Evolutionary conservation across 495 filamentous ascomycete genomes (phyloP).

Genomic region (Penicillium turbatum): DNA sequence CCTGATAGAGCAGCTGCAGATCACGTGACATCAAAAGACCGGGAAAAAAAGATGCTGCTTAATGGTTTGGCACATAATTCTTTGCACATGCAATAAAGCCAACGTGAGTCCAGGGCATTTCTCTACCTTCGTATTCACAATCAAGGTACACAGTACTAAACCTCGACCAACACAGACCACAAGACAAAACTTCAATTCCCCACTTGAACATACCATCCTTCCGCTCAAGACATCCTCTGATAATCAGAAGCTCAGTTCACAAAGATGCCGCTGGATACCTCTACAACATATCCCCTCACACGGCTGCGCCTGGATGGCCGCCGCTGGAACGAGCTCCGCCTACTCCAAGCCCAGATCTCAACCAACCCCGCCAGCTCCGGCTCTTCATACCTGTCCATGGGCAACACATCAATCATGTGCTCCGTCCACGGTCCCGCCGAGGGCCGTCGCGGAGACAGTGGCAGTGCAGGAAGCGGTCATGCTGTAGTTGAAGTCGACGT

Average conservation of each 20-base stretch:
- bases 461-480: slow-evolving; percentile 44
- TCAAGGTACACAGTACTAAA: neutral
- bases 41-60: slow-evolving; percentile 6
- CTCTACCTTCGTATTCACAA: too few relatives aligned
- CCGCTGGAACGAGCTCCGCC: slow-evolving; percentile 95
- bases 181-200: neutral
- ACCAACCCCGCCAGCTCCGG: slow-evolving; percentile 90
- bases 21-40: slow-evolving; percentile 4
- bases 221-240: neutral
- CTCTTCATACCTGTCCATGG: slow-evolving; percentile 86
- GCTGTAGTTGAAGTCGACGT: slow-evolving; percentile 78
- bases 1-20: neutral
- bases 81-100: neutral
- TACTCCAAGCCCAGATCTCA: slow-evolving; percentile 80
- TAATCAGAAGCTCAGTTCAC: neutral
- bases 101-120: neutral
- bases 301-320: slow-evolving; percentile 89
- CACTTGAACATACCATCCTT: neutral
- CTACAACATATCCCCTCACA: slow-evolving; percentile 73
- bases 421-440: slow-evolving; percentile 81
- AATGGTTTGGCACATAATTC: neutral
- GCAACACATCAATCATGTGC: slow-evolving; percentile 94
- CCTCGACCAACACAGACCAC: neutral
- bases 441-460: slow-evolving; percentile 47
- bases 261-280: slow-evolving; percentile 86